Base-by-base conservation (phyloP, 805 yeast species). In the Vanderwaltozyma polyspora region DNA sequence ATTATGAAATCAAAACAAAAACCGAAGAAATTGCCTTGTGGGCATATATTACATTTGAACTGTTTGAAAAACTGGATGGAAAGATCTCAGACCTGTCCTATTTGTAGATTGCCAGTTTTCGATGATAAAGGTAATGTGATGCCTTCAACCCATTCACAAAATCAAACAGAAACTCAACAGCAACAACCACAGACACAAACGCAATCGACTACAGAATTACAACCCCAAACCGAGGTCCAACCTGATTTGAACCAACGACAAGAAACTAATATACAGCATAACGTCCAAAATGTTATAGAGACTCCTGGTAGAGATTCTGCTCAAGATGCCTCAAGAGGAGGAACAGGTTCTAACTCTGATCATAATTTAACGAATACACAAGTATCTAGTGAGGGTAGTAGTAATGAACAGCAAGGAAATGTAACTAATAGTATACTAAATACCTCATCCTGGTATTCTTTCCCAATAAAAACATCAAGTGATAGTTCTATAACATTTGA, bases 61-160 rank as follows among this genome's bases (percentile, higher is more conserved):
- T 91, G 98, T 56, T 67, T 91, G 41, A 81, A 84, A 49, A 79
- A 81, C 44, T 91, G 98, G 98, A 66, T 91, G 45, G 93, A 83
- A 51, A 70, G 94, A 43, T 84, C 95, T 0, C 89, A 79, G 45
- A 72, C 74, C n/a, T 91, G 98, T 62, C 98, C 98, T 2, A 74
- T 87, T 35, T 91, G 98, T 55, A 67, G 95, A 40, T 66, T 78
- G 21, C 72, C 75, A 9, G 93, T 85, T 2, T 68, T 74, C 42
- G 63, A 52, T 32, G 53, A 48, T 23, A 45, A 43, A 14, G 57
- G 60, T 6, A 51, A 48, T 23, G 47, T 52, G 13, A 40, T 40
- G 21, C 44, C 44, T 11, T 34, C 31, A 12, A n/a, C n/a, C 23
- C 14, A 8, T 16, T 25, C n/a, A 7, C 34, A 13, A 31, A 19